These are phyloP conservation scores for Eucalyptus victrix DNA, from an alignment of 345 rosid species.

Conservation along the genomic window DNA sequence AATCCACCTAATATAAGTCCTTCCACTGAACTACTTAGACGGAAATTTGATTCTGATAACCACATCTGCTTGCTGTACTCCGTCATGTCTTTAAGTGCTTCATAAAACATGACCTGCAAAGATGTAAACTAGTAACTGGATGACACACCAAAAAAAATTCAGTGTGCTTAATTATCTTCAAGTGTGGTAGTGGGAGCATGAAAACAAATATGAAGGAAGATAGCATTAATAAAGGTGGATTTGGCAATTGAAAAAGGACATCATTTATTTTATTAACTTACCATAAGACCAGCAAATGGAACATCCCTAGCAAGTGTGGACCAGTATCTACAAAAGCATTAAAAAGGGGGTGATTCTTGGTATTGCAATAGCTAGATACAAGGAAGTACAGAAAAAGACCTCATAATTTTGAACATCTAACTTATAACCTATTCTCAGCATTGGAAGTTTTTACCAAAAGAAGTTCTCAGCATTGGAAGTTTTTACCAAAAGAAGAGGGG, in stretches of 20 bases:
- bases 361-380: not conserved
- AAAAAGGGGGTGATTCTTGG: not conserved
- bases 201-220: not conserved
- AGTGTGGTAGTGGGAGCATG: not conserved
- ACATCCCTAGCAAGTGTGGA: constrained; percentile 95
- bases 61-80: constrained; percentile 46
- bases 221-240: not conserved
- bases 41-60: constrained; percentile 25
- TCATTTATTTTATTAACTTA: not conserved
- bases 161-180: not conserved
- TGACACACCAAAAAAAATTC: not conserved
- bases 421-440: not conserved
- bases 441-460: not conserved
- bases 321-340: constrained; percentile 39
- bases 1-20: constrained; percentile 87
- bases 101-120: constrained; percentile 77
- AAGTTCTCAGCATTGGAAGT: not conserved
- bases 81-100: constrained; percentile 55
- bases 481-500: not conserved
- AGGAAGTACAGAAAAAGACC: not conserved
- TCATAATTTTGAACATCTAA: not conserved
- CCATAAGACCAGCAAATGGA: constrained; percentile 96
- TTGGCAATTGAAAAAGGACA: not conserved
- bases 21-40: constrained; percentile 43
- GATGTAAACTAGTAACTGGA: not conserved